Evolutionary conservation across 2,329 filamentous ascomycete species (phyloP).

Genomic region (Alternaria sp.): DNA sequence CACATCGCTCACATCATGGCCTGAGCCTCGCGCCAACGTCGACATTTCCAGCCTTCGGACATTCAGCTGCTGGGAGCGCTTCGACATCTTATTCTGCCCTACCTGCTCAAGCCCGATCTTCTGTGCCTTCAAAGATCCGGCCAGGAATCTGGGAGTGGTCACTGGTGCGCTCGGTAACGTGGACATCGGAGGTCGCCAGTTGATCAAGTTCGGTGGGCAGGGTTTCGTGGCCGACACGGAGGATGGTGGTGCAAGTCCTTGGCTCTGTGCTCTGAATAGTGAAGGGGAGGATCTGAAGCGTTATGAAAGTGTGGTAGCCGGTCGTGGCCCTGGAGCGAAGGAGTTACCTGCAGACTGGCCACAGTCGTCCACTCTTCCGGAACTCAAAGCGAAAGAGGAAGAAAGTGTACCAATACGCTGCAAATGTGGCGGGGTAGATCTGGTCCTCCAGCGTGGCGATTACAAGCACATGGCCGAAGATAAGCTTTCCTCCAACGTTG

Average conservation of each 20-base stretch:
- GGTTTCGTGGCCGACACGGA: constrained; percentile 58
- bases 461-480: constrained; percentile 32
- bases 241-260: constrained; percentile 60
- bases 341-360: constrained; percentile 46
- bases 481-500: constrained; percentile 53
- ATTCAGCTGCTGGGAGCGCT: constrained; percentile 48
- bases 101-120: constrained; percentile 56
- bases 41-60: constrained; percentile 36
- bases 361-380: constrained; percentile 1
- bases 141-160: constrained; percentile 40
- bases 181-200: constrained; percentile 9
- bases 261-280: constrained; percentile 50
- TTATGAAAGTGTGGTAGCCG: constrained; percentile 21
- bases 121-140: constrained; percentile 37
- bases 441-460: constrained; percentile 48
- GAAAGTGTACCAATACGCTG: constrained; percentile 51
- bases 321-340: background rate
- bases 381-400: constrained; percentile 16
- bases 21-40: constrained; percentile 39
- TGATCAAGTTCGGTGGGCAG: constrained; percentile 46
- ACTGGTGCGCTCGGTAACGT: constrained; percentile 50
- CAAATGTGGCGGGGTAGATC: constrained; percentile 55
- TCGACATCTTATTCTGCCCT: constrained; percentile 52
- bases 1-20: constrained; percentile 49
- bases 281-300: constrained; percentile 37